These are phyloP conservation scores for Artomyces pyxidatus DNA, from an alignment of 768 basidiomycete species.

Conservation along the genomic window DNA sequence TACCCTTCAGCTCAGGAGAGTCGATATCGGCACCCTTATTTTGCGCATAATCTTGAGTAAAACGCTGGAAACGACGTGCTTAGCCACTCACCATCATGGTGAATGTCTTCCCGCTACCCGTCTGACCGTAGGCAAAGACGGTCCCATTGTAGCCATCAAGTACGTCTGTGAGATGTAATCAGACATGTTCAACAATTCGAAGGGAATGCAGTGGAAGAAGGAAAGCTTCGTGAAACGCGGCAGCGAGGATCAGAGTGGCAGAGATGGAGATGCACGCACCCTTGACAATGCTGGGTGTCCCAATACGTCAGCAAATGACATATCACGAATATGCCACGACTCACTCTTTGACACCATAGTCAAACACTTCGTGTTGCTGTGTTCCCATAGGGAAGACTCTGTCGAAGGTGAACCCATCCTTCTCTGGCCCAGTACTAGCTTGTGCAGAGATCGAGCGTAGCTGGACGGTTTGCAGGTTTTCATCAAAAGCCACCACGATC, in stretches of 20 bases:
- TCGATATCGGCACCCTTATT: slow-evolving; percentile 94
- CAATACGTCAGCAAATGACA: slow-evolving; percentile 1
- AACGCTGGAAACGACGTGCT: not conserved
- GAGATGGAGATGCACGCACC: slow-evolving; percentile 34
- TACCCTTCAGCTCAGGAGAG: slow-evolving; percentile 84
- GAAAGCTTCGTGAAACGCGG: not conserved
- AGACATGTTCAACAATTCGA: slow-evolving; percentile 4
- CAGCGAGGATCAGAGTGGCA: not conserved
- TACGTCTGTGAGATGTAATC: slow-evolving; percentile 58
- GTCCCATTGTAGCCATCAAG: slow-evolving; percentile 98
- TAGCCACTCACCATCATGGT: slow-evolving; percentile 84
- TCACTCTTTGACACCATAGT: slow-evolving; percentile 96
- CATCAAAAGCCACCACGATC: slow-evolving; percentile 84
- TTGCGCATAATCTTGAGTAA: not conserved
- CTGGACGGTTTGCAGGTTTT: slow-evolving; percentile 76
- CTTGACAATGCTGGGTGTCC: slow-evolving; percentile 67
- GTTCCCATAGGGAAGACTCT: slow-evolving; percentile 91
- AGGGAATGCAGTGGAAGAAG: slow-evolving; percentile 1
- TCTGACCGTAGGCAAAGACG: slow-evolving; percentile 83
- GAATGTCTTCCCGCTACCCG: slow-evolving; percentile 86
- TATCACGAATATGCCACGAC: slow-evolving; percentile 23
- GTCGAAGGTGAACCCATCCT: slow-evolving; percentile 97
- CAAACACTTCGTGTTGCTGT: slow-evolving; percentile 90
- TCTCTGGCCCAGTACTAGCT: slow-evolving; percentile 77
- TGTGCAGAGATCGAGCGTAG: slow-evolving; percentile 69